Conservation (phyloP, 345 rosid genomes). For the Pseudoturritis turrita region DNA sequence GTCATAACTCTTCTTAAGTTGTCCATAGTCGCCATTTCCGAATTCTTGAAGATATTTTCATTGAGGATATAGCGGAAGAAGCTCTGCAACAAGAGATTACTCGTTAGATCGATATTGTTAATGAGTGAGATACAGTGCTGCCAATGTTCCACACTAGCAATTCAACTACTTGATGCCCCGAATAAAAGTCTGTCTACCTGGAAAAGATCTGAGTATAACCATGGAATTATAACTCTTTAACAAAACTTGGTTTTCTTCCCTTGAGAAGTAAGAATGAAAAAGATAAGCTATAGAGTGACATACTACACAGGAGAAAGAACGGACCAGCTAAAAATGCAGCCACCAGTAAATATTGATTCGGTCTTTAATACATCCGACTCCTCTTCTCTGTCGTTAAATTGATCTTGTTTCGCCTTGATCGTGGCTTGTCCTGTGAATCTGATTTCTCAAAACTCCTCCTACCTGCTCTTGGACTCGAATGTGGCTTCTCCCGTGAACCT, state of each 20-base stretch:
- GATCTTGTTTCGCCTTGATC: slow-evolving; percentile 22
- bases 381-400: slow-evolving; percentile 25
- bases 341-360: neutral
- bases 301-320: slow-evolving; percentile 11
- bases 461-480: slow-evolving; percentile 20
- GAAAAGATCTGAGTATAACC: neutral
- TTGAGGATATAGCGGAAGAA: neutral
- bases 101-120: neutral
- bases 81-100: neutral
- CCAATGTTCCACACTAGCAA: neutral
- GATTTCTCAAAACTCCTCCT: slow-evolving; percentile 8
- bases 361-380: slow-evolving; percentile 11
- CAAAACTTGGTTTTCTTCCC: neutral
- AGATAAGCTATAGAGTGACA: neutral
- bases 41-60: neutral
- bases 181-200: neutral
- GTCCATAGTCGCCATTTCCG: neutral
- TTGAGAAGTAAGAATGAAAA: neutral
- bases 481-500: slow-evolving; percentile 25
- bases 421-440: slow-evolving; percentile 26
- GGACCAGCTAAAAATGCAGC: neutral
- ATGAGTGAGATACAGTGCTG: neutral
- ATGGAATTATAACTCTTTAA: neutral
- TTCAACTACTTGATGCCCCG: neutral
- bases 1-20: neutral